phyloP scores from a whole-genome alignment of 2,329 filamentous ascomycete species.

The Colletotrichum navitas region DNA sequence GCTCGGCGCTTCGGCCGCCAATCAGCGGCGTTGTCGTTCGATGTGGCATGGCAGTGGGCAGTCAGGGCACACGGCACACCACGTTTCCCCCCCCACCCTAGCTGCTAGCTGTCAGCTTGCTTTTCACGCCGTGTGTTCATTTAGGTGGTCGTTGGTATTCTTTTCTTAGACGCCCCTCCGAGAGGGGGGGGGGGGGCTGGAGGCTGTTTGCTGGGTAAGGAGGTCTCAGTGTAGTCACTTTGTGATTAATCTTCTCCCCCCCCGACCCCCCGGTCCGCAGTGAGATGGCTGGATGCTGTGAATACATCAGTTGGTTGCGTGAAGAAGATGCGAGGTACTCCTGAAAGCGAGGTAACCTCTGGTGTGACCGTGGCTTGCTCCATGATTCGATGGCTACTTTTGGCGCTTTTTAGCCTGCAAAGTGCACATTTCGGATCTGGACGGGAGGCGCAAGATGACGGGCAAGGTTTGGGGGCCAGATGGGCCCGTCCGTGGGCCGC shows the following conservation, averaged over 20 bases:
- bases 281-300: neutral
- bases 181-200: neutral
- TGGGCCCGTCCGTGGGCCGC: slow-evolving; percentile 1
- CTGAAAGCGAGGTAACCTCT: slow-evolving; percentile 6
- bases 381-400: slow-evolving; percentile 2
- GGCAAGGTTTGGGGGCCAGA: slow-evolving; percentile 26
- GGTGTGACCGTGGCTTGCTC: slow-evolving; percentile 23
- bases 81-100: slow-evolving; percentile 7
- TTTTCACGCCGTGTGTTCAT: neutral
- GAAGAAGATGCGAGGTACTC: slow-evolving; percentile 26
- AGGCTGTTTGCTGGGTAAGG: neutral
- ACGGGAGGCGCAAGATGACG: slow-evolving; percentile 3
- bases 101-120: neutral
- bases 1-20: slow-evolving; percentile 29
- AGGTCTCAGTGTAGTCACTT: neutral
- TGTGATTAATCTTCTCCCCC: neutral
- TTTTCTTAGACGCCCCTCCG: neutral
- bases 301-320: neutral
- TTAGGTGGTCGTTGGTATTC: neutral
- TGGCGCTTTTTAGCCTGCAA: slow-evolving; percentile 3
- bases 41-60: slow-evolving; percentile 23
- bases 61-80: neutral
- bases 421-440: slow-evolving; percentile 15
- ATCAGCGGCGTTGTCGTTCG: slow-evolving; percentile 16
- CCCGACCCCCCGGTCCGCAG: neutral